Percentiles rank a stretch among this genome's conserved stretches.
Conservation (phyloP, 768 basidiomycete genomes). For the Trametes punicea region DNA sequence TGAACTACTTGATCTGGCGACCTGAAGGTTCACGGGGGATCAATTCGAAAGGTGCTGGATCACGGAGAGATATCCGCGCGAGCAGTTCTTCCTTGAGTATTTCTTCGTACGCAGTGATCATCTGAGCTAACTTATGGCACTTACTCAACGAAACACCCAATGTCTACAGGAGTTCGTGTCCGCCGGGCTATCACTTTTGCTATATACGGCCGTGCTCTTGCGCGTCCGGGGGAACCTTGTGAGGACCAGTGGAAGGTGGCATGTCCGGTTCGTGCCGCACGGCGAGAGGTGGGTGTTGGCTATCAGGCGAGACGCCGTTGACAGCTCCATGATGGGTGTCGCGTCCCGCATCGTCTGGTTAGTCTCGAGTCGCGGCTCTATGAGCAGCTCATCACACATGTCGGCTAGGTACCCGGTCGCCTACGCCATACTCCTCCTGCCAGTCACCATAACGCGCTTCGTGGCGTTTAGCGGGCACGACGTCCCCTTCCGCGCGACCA, state of each 20-base stretch:
- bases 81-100: conserved; percentile 42
- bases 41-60: conserved; percentile 50
- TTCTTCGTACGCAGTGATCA: conserved; percentile 36
- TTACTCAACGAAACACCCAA: neutral
- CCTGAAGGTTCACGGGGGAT: too few relatives aligned
- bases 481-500: conserved; percentile 31
- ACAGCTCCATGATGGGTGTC: conserved; percentile 31
- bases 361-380: neutral
- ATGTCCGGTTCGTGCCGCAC: conserved; percentile 31
- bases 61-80: conserved; percentile 36
- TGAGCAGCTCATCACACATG: neutral
- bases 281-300: conserved; percentile 33
- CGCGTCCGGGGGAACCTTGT: conserved; percentile 38
- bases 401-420: conserved; percentile 22
- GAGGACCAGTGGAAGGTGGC: conserved; percentile 27
- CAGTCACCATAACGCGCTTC: conserved; percentile 35
- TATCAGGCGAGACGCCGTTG: conserved; percentile 32
- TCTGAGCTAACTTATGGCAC: neutral
- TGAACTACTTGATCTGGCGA: neutral
- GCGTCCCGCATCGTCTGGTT: conserved; percentile 35
- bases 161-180: conserved; percentile 33
- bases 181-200: conserved; percentile 30
- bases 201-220: conserved; percentile 35
- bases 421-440: conserved; percentile 33
- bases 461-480: conserved; percentile 27